Evolutionary conservation across 257 asterid genomes (phyloP).

Genomic region (Salvia hispanica): DNA sequence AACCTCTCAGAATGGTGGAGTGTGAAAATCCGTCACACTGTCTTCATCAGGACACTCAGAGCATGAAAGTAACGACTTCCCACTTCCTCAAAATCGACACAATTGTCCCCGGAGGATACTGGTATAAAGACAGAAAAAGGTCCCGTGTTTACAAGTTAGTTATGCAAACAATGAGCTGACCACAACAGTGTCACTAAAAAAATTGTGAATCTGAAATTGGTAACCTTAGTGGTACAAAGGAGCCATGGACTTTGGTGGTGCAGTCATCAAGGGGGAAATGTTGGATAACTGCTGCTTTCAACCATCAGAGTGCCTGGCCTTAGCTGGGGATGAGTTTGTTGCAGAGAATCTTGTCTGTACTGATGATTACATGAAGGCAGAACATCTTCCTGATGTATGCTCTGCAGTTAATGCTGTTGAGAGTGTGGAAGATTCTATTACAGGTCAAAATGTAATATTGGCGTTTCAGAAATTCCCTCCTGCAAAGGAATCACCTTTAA

Average conservation of each 20-base stretch:
- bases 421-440: conserved; percentile 32
- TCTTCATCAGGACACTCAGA: conserved; percentile 38
- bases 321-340: conserved; percentile 34
- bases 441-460: conserved; percentile 29
- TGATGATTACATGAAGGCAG: conserved; percentile 27
- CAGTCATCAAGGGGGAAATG: conserved; percentile 31
- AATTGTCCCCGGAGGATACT: conserved; percentile 36
- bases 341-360: conserved; percentile 31
- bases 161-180: conserved; percentile 28
- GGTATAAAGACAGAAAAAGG: conserved; percentile 32
- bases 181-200: conserved; percentile 27
- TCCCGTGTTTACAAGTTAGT: conserved; percentile 31
- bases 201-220: conserved; percentile 30
- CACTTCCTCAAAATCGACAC: conserved; percentile 30
- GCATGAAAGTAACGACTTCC: conserved; percentile 32
- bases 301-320: conserved; percentile 34
- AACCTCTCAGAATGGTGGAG: conserved; percentile 27
- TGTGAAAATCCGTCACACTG: conserved; percentile 5
- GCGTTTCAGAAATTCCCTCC: conserved; percentile 39
- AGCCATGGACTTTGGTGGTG: conserved; percentile 30
- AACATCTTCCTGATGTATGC: conserved; percentile 34
- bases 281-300: conserved; percentile 33
- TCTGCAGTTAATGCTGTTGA: conserved; percentile 32
- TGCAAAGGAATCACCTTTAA: conserved; percentile 33
- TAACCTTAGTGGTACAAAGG: conserved; percentile 27